Evolutionary conservation across 2,329 filamentous ascomycete species (phyloP).

Genomic region (Epichloe gansuensis): DNA sequence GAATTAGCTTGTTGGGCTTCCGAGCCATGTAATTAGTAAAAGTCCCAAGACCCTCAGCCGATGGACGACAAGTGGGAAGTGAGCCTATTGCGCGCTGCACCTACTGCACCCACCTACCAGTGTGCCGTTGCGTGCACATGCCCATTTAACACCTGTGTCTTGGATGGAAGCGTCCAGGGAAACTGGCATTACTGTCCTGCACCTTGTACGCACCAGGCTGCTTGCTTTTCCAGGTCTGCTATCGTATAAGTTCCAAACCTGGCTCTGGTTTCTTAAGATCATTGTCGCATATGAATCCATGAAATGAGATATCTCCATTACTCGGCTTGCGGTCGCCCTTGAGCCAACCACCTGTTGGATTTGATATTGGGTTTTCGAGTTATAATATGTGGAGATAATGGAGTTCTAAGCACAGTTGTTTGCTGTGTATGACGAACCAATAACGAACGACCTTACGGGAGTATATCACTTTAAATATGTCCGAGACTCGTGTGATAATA

Average conservation of each 20-base stretch:
- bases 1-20: slow-evolving; percentile 20
- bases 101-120: background rate
- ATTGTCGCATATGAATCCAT: too few relatives aligned
- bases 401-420: too few relatives aligned
- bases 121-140: background rate
- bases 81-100: background rate
- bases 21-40: background rate
- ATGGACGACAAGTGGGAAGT: background rate
- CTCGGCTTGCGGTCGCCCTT: too few relatives aligned
- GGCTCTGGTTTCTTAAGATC: too few relatives aligned
- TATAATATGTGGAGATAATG: too few relatives aligned
- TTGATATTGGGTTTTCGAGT: too few relatives aligned
- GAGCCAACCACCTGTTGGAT: too few relatives aligned
- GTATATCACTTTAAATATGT: too few relatives aligned
- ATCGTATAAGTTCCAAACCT: background rate
- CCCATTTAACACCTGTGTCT: background rate
- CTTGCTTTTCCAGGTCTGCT: background rate
- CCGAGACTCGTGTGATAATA: too few relatives aligned
- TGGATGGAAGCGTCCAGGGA: background rate
- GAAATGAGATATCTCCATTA: too few relatives aligned
- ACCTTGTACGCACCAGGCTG: background rate
- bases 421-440: too few relatives aligned
- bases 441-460: too few relatives aligned
- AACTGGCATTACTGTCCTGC: background rate
- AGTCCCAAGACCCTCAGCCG: background rate